Conservation (phyloP, 2,329 filamentous ascomycete genomes). For the Triangularia verruculosa region DNA sequence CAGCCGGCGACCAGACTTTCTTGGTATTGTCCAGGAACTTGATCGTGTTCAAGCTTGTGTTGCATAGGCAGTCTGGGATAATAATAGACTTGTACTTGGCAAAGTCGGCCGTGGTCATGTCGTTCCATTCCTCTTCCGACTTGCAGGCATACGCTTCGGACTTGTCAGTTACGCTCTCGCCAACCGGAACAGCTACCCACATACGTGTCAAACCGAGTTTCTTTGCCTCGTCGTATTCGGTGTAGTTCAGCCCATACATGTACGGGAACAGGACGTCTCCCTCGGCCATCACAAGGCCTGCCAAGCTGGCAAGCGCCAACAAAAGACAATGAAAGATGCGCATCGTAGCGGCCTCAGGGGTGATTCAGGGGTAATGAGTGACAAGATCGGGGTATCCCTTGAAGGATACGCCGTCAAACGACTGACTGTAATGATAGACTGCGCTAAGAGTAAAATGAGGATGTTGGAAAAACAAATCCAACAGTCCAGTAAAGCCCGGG, state of each 20-base stretch:
- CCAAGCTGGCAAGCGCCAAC: conserved; percentile 23
- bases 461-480: background rate
- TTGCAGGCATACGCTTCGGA: conserved; percentile 33
- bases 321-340: conserved; percentile 7
- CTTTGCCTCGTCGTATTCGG: conserved; percentile 21
- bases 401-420: background rate
- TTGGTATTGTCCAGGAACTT: conserved; percentile 40
- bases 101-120: conserved; percentile 42
- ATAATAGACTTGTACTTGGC: conserved; percentile 44
- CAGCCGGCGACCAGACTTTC: conserved; percentile 38
- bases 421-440: conserved; percentile 1
- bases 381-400: background rate
- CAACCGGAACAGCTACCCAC: background rate
- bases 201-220: conserved; percentile 23
- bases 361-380: conserved; percentile 8
- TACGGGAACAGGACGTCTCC: conserved; percentile 22
- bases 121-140: conserved; percentile 36
- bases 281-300: conserved; percentile 13
- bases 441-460: background rate
- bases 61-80: conserved; percentile 40
- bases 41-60: conserved; percentile 30
- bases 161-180: conserved; percentile 8
- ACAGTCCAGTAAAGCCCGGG: background rate
- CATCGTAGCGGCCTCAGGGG: conserved; percentile 16
- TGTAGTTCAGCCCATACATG: conserved; percentile 24